phyloP scores from a whole-genome alignment of 1,284 basidiomycete genomes.

The Lentinus polychrous region DNA sequence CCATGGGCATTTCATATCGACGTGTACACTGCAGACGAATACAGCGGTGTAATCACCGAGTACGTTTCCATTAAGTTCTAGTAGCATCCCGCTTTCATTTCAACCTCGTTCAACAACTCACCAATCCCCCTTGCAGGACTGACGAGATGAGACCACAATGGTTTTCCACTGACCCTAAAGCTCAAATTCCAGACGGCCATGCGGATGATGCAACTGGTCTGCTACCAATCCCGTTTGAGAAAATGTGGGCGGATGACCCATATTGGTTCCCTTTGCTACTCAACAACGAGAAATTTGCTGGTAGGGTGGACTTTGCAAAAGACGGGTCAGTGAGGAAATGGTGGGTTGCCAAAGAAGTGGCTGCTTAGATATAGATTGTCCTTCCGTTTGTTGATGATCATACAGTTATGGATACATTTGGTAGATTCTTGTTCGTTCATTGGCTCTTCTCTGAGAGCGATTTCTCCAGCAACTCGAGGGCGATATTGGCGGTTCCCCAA shows the following conservation, averaged over 20 bases:
- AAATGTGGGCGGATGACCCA: constrained; percentile 63
- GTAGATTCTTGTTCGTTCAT: too few species aligned
- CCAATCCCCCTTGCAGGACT: constrained; percentile 31
- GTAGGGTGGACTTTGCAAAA: constrained; percentile 47
- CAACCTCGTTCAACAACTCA: neutral
- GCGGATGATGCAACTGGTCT: constrained; percentile 12
- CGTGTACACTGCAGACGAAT: constrained; percentile 52
- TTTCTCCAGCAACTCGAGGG: constrained; percentile 45
- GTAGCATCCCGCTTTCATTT: neutral
- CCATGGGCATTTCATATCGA: constrained; percentile 63
- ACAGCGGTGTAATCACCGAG: constrained; percentile 53
- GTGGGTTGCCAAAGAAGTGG: constrained; percentile 41
- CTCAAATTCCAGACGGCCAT: constrained; percentile 6
- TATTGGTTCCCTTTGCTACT: constrained; percentile 56
- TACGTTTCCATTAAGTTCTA: constrained; percentile 34
- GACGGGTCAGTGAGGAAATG: constrained; percentile 37
- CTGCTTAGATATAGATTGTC: neutral
- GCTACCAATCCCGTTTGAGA: constrained; percentile 40
- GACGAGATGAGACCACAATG: constrained; percentile 69
- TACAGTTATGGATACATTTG: neutral
- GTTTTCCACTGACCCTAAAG: constrained; percentile 35
- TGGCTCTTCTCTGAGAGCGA: constrained; percentile 17
- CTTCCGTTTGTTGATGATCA: too few species aligned
- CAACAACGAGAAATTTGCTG: constrained; percentile 39
- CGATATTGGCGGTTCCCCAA: constrained; percentile 40